Base-by-base conservation (phyloP, 768 basidiomycete genomes). In the Pulveroboletus sp. region DNA sequence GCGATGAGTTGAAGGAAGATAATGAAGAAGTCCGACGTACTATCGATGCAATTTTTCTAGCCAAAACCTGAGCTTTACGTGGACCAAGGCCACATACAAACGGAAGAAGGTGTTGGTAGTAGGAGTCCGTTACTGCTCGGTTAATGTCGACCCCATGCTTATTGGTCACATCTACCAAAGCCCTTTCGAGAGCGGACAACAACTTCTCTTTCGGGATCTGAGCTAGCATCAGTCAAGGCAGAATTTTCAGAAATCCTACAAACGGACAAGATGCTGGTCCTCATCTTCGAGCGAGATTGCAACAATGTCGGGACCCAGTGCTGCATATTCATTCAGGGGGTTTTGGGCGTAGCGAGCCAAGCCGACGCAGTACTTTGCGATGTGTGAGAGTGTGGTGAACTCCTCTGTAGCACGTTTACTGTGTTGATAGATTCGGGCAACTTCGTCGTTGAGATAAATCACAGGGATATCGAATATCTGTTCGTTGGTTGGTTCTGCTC, bases 71-170 rank as follows among this genome's bases (percentile, higher is more conserved):
- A 5, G 94, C 91, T 66, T 99, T 99, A 49, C 97, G 81, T 9
- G 94, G 97, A 8, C 97, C 97, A 43, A 99, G 76, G 13, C 97
- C 97, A 60, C 92, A 84, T 35, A 99, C 81, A 61, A 90, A 95
- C 2, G 88, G 94, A 10, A 99, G 75, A 27, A 97, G 77, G 43
- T 85, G 78, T 56, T 90, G 86, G 62, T 97, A 93, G 67, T 98
- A 97, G 4, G 83, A 59, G 66, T 97, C 92, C 2, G 83, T 82
- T 16, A 93, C 85, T 29, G 92, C 90, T 25, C 87, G 86, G 65
- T 99, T 98, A 72, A 99, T 88, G 65, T 98, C 94, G 38, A 98
- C 94, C 25, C 97, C 97, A 52, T 94, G 85, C 61, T 83, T 84
- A 69, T 94, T 97, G 48, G 90, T 87, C 23, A 90, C 75, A 65